These are phyloP conservation scores for Hypoxylon sp. DNA, from an alignment of 2,329 filamentous ascomycete species.

Conservation along the genomic window DNA sequence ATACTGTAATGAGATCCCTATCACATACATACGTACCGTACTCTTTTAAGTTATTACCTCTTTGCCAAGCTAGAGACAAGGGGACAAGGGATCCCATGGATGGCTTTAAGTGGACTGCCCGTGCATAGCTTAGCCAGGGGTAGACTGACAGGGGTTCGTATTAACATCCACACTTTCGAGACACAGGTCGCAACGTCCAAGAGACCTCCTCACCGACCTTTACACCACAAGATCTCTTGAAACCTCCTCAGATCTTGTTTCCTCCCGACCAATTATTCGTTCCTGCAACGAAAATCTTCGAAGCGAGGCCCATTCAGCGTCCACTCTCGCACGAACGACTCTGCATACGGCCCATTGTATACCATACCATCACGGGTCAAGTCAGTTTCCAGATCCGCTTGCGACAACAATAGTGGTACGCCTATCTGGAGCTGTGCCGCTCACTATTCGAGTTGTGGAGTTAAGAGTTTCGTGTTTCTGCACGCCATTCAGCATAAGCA, in stretches of 20 bases:
- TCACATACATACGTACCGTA: too few species aligned
- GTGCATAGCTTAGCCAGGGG: conserved; percentile 51
- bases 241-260: conserved; percentile 52
- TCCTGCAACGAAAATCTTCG: conserved; percentile 30
- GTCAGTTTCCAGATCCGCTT: conserved; percentile 28
- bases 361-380: conserved; percentile 21
- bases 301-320: conserved; percentile 39
- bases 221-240: conserved; percentile 45
- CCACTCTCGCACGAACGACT: conserved; percentile 28
- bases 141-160: conserved; percentile 47
- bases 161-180: conserved; percentile 55
- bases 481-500: conserved; percentile 31
- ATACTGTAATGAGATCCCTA: conserved; percentile 25
- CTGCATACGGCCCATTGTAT: conserved; percentile 39
- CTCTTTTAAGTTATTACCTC: conserved; percentile 43
- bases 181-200: conserved; percentile 60
- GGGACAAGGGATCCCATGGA: conserved; percentile 42
- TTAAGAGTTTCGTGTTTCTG: conserved; percentile 36
- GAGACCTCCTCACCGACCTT: conserved; percentile 53
- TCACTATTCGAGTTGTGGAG: conserved; percentile 36
- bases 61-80: conserved; percentile 47
- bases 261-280: conserved; percentile 46
- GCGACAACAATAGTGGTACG: conserved; percentile 34
- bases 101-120: conserved; percentile 35
- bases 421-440: conserved; percentile 24